Conservation (phyloP, 1,284 basidiomycete species). For the Ustilago hordei region DNA sequence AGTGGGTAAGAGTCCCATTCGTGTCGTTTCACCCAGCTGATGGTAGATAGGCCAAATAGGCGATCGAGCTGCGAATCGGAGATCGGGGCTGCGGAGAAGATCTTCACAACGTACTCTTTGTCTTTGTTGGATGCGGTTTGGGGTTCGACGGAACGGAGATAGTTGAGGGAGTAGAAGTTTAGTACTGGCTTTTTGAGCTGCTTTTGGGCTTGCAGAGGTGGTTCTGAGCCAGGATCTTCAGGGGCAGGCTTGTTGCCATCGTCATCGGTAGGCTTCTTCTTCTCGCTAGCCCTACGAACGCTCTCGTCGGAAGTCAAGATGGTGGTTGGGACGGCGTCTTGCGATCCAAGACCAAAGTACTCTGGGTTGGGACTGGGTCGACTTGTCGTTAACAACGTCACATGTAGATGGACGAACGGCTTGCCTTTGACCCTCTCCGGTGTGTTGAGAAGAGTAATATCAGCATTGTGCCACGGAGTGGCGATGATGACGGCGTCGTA, state of each 20-base stretch:
- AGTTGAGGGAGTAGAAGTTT: conserved; percentile 89
- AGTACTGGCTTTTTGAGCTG: conserved; percentile 70
- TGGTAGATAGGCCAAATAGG: conserved; percentile 46
- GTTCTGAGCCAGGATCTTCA: conserved; percentile 2
- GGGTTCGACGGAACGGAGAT: conserved; percentile 76
- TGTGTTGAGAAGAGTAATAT: conserved; percentile 66
- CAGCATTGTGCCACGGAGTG: conserved; percentile 64
- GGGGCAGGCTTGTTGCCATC: not conserved
- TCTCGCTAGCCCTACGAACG: conserved; percentile 36
- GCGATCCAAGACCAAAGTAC: conserved; percentile 77
- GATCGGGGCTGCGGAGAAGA: conserved; percentile 81
- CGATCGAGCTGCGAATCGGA: conserved; percentile 77
- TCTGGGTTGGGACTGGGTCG: conserved; percentile 75
- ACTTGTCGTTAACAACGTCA: conserved; percentile 86
- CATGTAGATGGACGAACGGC: conserved; percentile 85
- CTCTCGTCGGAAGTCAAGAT: conserved; percentile 75
- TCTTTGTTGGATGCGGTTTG: conserved; percentile 16
- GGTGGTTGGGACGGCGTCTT: conserved; percentile 75
- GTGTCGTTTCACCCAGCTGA: conserved; percentile 83
- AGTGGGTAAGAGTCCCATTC: conserved; percentile 75
- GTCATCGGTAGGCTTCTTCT: conserved; percentile 10
- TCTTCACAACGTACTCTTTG: conserved; percentile 70
- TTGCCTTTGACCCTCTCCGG: conserved; percentile 75
- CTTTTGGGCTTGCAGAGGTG: not conserved
- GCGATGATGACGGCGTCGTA: conserved; percentile 66